These are phyloP conservation scores for Amanita rubescens DNA, from an alignment of 768 basidiomycete genomes.

Conservation along the genomic window DNA sequence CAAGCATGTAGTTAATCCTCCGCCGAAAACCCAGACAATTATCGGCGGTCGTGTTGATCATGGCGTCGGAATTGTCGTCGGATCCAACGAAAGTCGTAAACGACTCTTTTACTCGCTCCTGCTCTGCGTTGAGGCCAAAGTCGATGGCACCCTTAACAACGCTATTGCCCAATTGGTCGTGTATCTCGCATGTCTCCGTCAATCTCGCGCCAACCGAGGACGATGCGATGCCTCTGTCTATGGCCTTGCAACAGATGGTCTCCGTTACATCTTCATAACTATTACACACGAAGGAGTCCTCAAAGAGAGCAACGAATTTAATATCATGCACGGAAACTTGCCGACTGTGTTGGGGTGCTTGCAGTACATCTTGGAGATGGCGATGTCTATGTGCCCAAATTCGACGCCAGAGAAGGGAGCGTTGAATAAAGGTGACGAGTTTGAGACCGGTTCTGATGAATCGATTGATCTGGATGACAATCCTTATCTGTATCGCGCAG, in stretches of 20 bases:
- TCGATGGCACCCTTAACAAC: slow-evolving; percentile 3
- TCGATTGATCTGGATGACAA: no score
- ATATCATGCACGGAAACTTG: slow-evolving; percentile 8
- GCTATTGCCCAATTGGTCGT: slow-evolving; percentile 13
- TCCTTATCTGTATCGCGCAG: no score
- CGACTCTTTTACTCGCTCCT: slow-evolving; percentile 13
- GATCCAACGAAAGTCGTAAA: not conserved
- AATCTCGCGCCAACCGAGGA: slow-evolving; percentile 10
- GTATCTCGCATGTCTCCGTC: no score
- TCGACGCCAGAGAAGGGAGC: not conserved
- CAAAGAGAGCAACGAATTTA: slow-evolving; percentile 10
- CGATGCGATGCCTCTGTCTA: slow-evolving; percentile 13
- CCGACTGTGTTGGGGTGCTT: slow-evolving; percentile 10
- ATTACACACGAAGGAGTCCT: slow-evolving; percentile 13
- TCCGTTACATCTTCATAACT: slow-evolving; percentile 11
- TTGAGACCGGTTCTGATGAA: no score
- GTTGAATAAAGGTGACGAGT: no score
- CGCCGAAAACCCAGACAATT: no score
- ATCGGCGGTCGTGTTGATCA: not conserved
- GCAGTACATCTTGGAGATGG: not conserved
- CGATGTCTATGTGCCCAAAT: slow-evolving; percentile 8
- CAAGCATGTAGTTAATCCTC: no score
- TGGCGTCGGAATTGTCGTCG: not conserved
- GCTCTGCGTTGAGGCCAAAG: slow-evolving; percentile 13
- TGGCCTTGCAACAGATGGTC: slow-evolving; percentile 13